A percentile compares a stretch with the other conserved stretches of the same genome.
phyloP scores from a whole-genome alignment of 805 yeast species.

The Crinitomyces ghanaensis region DNA sequence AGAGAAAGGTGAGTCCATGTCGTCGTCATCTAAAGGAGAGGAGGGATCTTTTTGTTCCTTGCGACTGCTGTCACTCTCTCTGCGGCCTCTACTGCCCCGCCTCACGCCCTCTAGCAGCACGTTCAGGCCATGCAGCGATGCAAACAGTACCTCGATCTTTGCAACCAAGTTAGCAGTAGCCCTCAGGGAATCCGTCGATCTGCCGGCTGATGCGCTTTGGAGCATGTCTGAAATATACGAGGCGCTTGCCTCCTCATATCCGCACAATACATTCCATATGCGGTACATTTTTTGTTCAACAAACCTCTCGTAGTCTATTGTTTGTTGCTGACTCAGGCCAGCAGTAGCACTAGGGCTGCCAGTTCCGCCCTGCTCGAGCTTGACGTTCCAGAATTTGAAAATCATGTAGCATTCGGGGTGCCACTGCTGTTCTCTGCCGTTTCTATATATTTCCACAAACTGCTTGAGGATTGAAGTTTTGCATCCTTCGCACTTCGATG shows the following conservation, averaged over 20 bases:
- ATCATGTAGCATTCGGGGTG: constrained; percentile 99
- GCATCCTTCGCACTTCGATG: constrained; percentile 91
- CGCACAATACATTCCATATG: constrained; percentile 80
- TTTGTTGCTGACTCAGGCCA: constrained; percentile 8
- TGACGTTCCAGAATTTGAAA: constrained; percentile 91
- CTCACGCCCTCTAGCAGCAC: constrained; percentile 13
- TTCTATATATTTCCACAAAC: constrained; percentile 82
- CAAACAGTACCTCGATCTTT: constrained; percentile 65
- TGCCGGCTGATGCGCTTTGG: constrained; percentile 65
- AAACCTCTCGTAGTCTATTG: constrained; percentile 39
- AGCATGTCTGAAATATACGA: constrained; percentile 86
- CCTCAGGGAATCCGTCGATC: constrained; percentile 52
- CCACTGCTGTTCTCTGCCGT: constrained; percentile 93
- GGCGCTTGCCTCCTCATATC: constrained; percentile 85
- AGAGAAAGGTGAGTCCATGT: constrained; percentile 7
- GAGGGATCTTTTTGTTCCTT: not conserved
- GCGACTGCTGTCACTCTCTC: not conserved
- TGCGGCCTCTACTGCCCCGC: not conserved
- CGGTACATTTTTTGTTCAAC: constrained; percentile 48
- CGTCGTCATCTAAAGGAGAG: not conserved
- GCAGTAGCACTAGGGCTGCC: constrained; percentile 9
- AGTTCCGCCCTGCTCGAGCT: constrained; percentile 34
- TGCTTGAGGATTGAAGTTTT: constrained; percentile 83
- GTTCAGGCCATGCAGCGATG: constrained; percentile 50
- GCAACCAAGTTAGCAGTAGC: constrained; percentile 64